phyloP scores from a whole-genome alignment of 108 stramenopile genomes.

The Stephanodiscus triporus region DNA sequence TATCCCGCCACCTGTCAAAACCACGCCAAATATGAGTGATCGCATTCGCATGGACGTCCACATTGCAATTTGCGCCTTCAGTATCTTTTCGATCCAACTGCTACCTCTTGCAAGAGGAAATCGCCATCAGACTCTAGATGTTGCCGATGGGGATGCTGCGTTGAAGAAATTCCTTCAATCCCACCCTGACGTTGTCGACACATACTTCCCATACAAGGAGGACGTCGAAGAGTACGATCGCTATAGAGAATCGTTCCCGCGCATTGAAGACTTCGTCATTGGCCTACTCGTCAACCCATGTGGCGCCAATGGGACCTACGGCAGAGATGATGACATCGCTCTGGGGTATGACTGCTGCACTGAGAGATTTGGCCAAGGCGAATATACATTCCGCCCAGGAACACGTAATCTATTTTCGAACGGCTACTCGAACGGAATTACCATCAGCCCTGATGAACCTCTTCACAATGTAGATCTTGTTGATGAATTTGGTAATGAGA shows the following conservation, averaged over 20 bases:
- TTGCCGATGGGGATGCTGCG: slow-evolving; percentile 24
- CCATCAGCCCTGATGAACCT: slow-evolving; percentile 42
- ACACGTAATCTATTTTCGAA: slow-evolving; percentile 35
- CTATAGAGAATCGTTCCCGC: slow-evolving; percentile 36
- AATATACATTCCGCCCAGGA: slow-evolving; percentile 36
- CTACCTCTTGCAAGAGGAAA: not conserved
- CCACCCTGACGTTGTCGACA: slow-evolving; percentile 34
- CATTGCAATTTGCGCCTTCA: not conserved
- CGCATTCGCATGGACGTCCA: not conserved
- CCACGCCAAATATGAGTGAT: not conserved
- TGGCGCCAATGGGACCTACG: slow-evolving; percentile 52
- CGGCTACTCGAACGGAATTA: slow-evolving; percentile 40
- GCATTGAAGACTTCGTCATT: slow-evolving; percentile 44
- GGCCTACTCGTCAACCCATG: slow-evolving; percentile 49
- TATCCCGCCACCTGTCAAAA: no score
- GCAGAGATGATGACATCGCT: slow-evolving; percentile 32
- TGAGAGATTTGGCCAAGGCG: slow-evolving; percentile 43
- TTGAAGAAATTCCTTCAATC: slow-evolving; percentile 23
- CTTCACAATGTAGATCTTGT: slow-evolving; percentile 57
- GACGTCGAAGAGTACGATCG: slow-evolving; percentile 11
- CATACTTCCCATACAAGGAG: slow-evolving; percentile 13
- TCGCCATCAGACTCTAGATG: slow-evolving; percentile 5
- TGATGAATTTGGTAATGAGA: slow-evolving; percentile 36
- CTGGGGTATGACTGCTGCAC: slow-evolving; percentile 52
- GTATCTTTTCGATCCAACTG: not conserved